Percentiles rank a stretch among this genome's conserved stretches.
These are phyloP conservation scores for Paraconiothyrium sp. DNA, from an alignment of 2,329 filamentous ascomycete genomes.

Conservation along the genomic window DNA sequence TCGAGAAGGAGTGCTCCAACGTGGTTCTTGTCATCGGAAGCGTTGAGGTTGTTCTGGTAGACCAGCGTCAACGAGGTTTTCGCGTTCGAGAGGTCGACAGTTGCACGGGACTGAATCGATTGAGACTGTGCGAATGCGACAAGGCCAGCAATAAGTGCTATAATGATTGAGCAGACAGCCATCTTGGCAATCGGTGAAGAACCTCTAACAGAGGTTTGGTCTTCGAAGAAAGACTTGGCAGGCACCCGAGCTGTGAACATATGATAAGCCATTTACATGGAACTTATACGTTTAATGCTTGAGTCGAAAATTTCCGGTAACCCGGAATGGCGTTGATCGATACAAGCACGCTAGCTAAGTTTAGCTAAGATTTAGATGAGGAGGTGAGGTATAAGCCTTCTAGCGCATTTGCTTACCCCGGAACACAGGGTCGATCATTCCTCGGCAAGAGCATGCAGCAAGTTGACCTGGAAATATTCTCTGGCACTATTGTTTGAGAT, in stretches of 20 bases:
- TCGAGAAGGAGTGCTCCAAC: conserved; percentile 62
- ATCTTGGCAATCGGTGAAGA: neutral
- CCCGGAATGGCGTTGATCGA: conserved; percentile 32
- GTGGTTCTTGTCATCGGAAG: conserved; percentile 63
- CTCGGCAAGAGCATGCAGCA: conserved; percentile 34
- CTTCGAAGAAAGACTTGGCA: conserved; percentile 6
- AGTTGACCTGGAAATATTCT: too few species aligned
- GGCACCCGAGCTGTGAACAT: neutral
- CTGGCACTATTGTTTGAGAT: too few species aligned
- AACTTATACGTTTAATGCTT: conserved; percentile 14
- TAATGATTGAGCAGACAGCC: conserved; percentile 18
- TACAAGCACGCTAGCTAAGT: conserved; percentile 26
- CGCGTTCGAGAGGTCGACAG: conserved; percentile 32
- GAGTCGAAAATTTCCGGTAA: conserved; percentile 29
- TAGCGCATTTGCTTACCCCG: conserved; percentile 29
- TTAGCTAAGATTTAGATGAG: conserved; percentile 27
- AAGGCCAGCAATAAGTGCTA: conserved; percentile 19
- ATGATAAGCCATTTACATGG: conserved; percentile 9
- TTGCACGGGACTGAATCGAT: conserved; percentile 21
- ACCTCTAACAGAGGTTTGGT: neutral
- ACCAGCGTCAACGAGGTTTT: conserved; percentile 60
- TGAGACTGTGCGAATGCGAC: conserved; percentile 29
- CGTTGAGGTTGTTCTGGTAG: conserved; percentile 66
- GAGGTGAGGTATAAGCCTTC: conserved; percentile 38
- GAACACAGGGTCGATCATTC: conserved; percentile 34